Base-by-base conservation (phyloP, 495 filamentous ascomycete species). In the Extremus antarcticus region DNA sequence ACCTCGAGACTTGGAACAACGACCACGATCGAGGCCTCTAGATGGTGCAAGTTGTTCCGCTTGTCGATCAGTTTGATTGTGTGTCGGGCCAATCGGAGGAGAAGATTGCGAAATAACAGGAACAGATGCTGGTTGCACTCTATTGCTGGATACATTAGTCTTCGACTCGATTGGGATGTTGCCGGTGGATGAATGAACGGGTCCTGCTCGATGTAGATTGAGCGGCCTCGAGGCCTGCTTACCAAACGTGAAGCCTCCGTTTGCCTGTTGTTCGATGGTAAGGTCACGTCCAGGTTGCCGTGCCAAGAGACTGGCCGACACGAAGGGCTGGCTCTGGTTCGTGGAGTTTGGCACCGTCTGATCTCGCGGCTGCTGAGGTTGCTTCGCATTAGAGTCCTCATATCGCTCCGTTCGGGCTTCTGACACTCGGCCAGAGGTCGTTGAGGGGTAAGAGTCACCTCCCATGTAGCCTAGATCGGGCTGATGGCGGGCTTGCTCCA, bases 371-470 rank as follows among this genome's bases (percentile, higher is more conserved):
- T 51, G 20, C 48, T 13, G 48, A 11, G 10, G 48, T 15, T 47
- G 20, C 45, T 23, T 1, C 41, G 4, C 41, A 45, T 45, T 8
- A n/a, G 23, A 3, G n/a, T 3, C 10, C 16, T 35, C 15, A 16
- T n/a, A 51, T 29, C 3, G 21, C 20, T 13, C 29, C 7, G 13
- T 13, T 35, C 13, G 4, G 41, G 17, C 19, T 21, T 3, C 21
- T 22, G 50, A 52, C n/a, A n/a, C 48, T n/a, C 16, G 23, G 8
- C 61, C 61, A 13, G 55, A 56, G 23, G 61, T 63, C n/a, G 62
- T 64, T 25, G 35, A 45, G 4, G 62, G 62, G 25, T 61, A 61
- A n/a, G 62, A 61, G 41, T 61, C 58, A 17, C 59, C 59, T 43
- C 50, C 43, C 38, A 57, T 57, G 17, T 35, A 13, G 13, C 29